Evolutionary conservation across 495 filamentous ascomycete genomes (phyloP).

Genomic region (Neurospora intermedia): DNA sequence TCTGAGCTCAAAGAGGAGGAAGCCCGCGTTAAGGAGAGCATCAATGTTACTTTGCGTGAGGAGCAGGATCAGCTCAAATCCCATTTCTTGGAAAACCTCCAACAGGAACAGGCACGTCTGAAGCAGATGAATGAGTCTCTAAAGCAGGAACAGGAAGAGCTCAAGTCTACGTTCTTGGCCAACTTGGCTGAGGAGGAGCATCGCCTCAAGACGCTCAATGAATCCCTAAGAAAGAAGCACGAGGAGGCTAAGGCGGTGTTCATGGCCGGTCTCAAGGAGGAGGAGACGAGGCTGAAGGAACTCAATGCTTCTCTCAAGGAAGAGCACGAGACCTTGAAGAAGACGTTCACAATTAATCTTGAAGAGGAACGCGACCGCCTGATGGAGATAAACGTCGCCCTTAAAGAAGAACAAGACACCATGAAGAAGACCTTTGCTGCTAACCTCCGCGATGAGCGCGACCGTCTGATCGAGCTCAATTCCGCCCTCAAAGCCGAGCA

Average conservation of each 20-base stretch:
- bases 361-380: slow-evolving; percentile 19
- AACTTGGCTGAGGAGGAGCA: slow-evolving; percentile 7
- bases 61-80: slow-evolving; percentile 34
- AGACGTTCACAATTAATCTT: slow-evolving; percentile 12
- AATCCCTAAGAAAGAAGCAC: slow-evolving; percentile 5
- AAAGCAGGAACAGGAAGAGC: slow-evolving; percentile 6
- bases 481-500: slow-evolving; percentile 37
- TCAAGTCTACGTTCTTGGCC: slow-evolving; percentile 7
- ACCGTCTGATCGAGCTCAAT: slow-evolving; percentile 57
- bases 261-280: slow-evolving; percentile 34
- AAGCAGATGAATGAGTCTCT: slow-evolving; percentile 8
- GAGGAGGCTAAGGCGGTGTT: slow-evolving; percentile 11
- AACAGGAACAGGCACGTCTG: slow-evolving; percentile 16
- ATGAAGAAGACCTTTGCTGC: slow-evolving; percentile 61
- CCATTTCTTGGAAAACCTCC: slow-evolving; percentile 16
- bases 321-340: slow-evolving; percentile 18
- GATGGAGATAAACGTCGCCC: slow-evolving; percentile 27
- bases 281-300: slow-evolving; percentile 49
- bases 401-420: slow-evolving; percentile 60
- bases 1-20: slow-evolving; percentile 39
- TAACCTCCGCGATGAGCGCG: slow-evolving; percentile 54
- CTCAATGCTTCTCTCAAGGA: slow-evolving; percentile 14
- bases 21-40: slow-evolving; percentile 27
- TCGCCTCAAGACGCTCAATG: slow-evolving; percentile 3
- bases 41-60: slow-evolving; percentile 35